Percentiles rank a stretch among this genome's conserved stretches.
Evolutionary conservation across 148 eudicot genomes (phyloP).

Genomic region (Persicaria tinctoria): DNA sequence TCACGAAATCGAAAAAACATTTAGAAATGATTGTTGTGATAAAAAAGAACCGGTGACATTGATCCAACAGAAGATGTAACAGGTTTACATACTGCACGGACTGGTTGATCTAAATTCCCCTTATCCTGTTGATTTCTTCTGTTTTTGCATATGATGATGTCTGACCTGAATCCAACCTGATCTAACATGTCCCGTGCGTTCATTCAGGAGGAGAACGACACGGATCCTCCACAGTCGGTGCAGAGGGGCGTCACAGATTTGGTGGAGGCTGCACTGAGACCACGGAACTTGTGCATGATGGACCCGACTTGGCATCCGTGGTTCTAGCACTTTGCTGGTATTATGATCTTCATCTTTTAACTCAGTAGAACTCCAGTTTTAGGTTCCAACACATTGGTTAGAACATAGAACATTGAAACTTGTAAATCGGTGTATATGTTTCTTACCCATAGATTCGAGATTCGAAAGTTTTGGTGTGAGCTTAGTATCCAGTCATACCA

Average conservation of each 20-base stretch:
- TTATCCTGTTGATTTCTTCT: background rate
- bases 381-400: conserved; percentile 1
- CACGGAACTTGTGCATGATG: conserved; percentile 94
- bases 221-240: conserved; percentile 84
- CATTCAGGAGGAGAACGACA: conserved; percentile 73
- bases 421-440: conserved; percentile 7
- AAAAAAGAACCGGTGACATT: too few species aligned
- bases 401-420: background rate
- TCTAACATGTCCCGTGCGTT: background rate
- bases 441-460: background rate
- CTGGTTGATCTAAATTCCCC: background rate
- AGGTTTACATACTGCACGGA: too few species aligned
- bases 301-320: conserved; percentile 99
- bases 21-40: too few species aligned
- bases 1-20: background rate
- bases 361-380: background rate
- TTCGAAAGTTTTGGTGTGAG: background rate
- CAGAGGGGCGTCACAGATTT: conserved; percentile 88
- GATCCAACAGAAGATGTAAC: too few species aligned
- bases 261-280: conserved; percentile 90
- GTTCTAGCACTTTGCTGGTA: conserved; percentile 32
- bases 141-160: background rate
- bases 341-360: background rate
- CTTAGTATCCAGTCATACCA: background rate
- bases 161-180: background rate